A percentile compares a stretch with the other conserved stretches of the same genome.
phyloP scores from a whole-genome alignment of 2,329 filamentous ascomycete species.

The Cladophialophora carrionii region DNA sequence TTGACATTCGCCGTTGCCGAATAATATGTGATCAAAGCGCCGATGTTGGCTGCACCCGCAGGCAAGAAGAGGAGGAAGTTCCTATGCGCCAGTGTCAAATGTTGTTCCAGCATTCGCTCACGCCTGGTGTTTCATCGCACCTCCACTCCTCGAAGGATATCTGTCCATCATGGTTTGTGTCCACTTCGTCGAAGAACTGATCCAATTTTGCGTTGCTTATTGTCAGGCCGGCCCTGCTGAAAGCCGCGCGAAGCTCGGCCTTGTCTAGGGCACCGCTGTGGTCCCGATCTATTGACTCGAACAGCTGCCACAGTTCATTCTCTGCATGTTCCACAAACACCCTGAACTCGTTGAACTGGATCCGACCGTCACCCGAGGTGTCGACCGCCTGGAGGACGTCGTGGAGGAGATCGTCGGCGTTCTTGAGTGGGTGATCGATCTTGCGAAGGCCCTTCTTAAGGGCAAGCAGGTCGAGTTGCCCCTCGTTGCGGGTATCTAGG shows the following conservation, averaged over 20 bases:
- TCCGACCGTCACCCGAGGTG: constrained; percentile 81
- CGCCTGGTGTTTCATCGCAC: constrained; percentile 57
- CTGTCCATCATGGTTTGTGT: constrained; percentile 80
- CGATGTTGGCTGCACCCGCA: constrained; percentile 70
- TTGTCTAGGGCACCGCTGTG: constrained; percentile 84
- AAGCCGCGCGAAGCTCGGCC: constrained; percentile 77
- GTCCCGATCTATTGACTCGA: constrained; percentile 83
- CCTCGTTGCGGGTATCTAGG: constrained; percentile 75
- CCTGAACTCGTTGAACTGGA: constrained; percentile 91
- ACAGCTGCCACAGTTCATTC: constrained; percentile 77
- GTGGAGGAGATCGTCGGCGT: constrained; percentile 82
- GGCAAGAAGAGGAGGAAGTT: constrained; percentile 92
- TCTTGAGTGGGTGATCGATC: constrained; percentile 93
- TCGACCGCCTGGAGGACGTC: constrained; percentile 83
- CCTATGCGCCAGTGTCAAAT: constrained; percentile 54
- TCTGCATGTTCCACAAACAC: constrained; percentile 87
- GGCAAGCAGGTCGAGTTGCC: constrained; percentile 80
- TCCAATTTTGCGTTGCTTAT: constrained; percentile 77
- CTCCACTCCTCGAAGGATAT: constrained; percentile 97
- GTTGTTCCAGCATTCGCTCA: not conserved
- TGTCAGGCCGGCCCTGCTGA: constrained; percentile 74
- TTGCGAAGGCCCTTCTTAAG: constrained; percentile 81
- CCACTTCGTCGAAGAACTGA: constrained; percentile 86
- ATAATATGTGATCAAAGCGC: constrained; percentile 87
- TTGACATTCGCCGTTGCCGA: constrained; percentile 85